A percentile compares a stretch with the other conserved stretches of the same genome.
These are phyloP conservation scores for Penicillium paxilli DNA, from an alignment of 495 filamentous ascomycete genomes.

Conservation along the genomic window DNA sequence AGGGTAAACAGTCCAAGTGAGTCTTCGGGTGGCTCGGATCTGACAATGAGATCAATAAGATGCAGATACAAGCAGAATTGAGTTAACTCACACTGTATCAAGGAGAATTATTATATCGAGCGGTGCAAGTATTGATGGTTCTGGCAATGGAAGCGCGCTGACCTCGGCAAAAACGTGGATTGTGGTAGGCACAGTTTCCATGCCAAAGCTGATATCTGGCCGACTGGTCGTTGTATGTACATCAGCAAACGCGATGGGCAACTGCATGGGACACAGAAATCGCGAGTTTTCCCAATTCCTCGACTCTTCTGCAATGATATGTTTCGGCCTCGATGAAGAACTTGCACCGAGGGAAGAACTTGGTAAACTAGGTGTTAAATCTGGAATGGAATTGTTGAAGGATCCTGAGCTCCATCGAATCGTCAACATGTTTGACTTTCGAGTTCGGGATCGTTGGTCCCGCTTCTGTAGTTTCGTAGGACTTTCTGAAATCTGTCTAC, in stretches of 20 bases:
- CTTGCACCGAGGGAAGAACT: not conserved
- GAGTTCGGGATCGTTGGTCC: not conserved
- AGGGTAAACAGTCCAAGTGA: constrained; percentile 15
- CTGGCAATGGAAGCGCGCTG: constrained; percentile 12
- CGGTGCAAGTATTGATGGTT: constrained; percentile 14
- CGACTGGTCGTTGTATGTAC: constrained; percentile 14
- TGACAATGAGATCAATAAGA: constrained; percentile 4
- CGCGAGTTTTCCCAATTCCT: not conserved
- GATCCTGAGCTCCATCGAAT: constrained; percentile 30
- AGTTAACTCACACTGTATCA: constrained; percentile 18
- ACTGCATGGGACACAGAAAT: constrained; percentile 14
- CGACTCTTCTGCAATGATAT: not conserved
- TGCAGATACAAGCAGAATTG: not conserved
- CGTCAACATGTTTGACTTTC: not conserved
- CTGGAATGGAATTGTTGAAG: constrained; percentile 4
- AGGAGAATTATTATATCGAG: constrained; percentile 27
- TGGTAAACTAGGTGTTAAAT: not conserved
- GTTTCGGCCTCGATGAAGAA: not conserved
- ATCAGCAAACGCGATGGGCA: constrained; percentile 21
- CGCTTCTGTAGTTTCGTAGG: not conserved
- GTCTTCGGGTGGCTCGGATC: constrained; percentile 11
- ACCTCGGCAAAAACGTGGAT: constrained; percentile 28
- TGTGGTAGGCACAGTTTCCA: constrained; percentile 20
- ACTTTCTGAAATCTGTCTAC: not conserved
- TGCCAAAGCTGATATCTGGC: constrained; percentile 8